Conservation (phyloP, 208 protist species). For the Phytomonas francai region DNA sequence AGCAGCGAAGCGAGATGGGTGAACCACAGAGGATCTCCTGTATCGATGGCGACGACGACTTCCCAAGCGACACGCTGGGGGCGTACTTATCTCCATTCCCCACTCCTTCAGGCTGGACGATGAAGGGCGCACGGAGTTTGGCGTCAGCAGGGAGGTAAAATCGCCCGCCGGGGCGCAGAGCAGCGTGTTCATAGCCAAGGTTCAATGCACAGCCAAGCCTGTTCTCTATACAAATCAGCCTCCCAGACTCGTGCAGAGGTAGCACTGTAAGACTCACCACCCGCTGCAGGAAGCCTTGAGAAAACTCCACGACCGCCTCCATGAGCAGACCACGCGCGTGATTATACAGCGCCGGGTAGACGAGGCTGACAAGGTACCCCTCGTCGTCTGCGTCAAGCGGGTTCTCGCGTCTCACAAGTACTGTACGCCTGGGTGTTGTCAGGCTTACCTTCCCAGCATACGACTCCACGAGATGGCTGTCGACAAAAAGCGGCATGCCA, state of each 20-base stretch:
- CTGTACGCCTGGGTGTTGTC: slow-evolving; percentile 15
- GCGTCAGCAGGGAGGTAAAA: slow-evolving; percentile 45
- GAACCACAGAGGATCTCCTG: slow-evolving; percentile 33
- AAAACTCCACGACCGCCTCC: slow-evolving; percentile 24
- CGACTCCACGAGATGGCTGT: slow-evolving; percentile 22
- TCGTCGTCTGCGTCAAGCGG: slow-evolving; percentile 14
- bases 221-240: slow-evolving; percentile 78
- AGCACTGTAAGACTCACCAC: slow-evolving; percentile 47
- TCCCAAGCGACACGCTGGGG: slow-evolving; percentile 1
- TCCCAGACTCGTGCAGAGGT: slow-evolving; percentile 49
- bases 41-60: slow-evolving; percentile 17
- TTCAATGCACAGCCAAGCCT: slow-evolving; percentile 33
- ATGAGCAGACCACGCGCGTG: slow-evolving; percentile 45
- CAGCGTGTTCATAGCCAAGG: slow-evolving; percentile 18
- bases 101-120: slow-evolving; percentile 31
- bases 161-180: slow-evolving; percentile 29
- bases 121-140: slow-evolving; percentile 29
- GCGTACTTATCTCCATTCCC: slow-evolving; percentile 16
- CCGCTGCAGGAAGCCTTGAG: slow-evolving; percentile 34
- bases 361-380: slow-evolving; percentile 38
- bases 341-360: slow-evolving; percentile 49
- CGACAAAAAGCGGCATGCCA: slow-evolving; percentile 26
- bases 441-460: slow-evolving; percentile 38
- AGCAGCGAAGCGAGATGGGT: slow-evolving; percentile 26
- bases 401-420: slow-evolving; percentile 21